Conservation (phyloP, 2,329 filamentous ascomycete genomes). For the Parasarocladium wereldwijsianum region DNA sequence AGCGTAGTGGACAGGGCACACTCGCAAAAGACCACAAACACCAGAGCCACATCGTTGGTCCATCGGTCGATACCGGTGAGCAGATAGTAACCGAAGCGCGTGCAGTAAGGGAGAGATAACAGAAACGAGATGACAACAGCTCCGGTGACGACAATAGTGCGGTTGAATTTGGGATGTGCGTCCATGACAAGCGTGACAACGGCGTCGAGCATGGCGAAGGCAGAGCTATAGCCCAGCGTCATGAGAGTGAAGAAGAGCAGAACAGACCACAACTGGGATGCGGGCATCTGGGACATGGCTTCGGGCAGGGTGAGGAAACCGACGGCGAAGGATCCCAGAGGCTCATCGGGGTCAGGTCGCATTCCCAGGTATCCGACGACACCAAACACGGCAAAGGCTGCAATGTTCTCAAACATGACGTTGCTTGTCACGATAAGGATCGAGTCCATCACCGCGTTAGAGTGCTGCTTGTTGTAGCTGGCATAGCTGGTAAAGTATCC, state of each 20-base stretch:
- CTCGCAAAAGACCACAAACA: slow-evolving; percentile 39
- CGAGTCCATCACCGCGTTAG: slow-evolving; percentile 44
- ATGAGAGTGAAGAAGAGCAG: slow-evolving; percentile 43
- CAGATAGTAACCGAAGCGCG: slow-evolving; percentile 40
- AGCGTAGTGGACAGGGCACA: slow-evolving; percentile 35
- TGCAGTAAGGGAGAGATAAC: slow-evolving; percentile 40
- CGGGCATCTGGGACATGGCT: slow-evolving; percentile 41
- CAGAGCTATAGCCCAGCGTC: slow-evolving; percentile 41
- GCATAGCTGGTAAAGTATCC: slow-evolving; percentile 45
- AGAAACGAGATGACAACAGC: slow-evolving; percentile 35
- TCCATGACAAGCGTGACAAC: slow-evolving; percentile 39
- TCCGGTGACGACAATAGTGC: slow-evolving; percentile 31
- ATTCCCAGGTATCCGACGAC: slow-evolving; percentile 32
- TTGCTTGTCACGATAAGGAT: slow-evolving; percentile 40
- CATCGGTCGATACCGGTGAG: slow-evolving; percentile 39
- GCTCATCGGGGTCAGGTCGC: slow-evolving; percentile 20
- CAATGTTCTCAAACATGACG: slow-evolving; percentile 39
- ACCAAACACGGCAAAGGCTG: slow-evolving; percentile 34
- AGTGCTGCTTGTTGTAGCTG: slow-evolving; percentile 41
- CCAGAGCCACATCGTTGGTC: slow-evolving; percentile 38
- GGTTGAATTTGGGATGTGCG: slow-evolving; percentile 29
- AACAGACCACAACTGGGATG: slow-evolving; percentile 42
- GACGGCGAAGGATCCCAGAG: slow-evolving; percentile 38
- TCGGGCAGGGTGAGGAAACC: slow-evolving; percentile 43
- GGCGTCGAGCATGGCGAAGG: slow-evolving; percentile 44